Base-by-base conservation (phyloP, 2,329 filamentous ascomycete species). In the Hawksworthiomyces lignivorus region DNA sequence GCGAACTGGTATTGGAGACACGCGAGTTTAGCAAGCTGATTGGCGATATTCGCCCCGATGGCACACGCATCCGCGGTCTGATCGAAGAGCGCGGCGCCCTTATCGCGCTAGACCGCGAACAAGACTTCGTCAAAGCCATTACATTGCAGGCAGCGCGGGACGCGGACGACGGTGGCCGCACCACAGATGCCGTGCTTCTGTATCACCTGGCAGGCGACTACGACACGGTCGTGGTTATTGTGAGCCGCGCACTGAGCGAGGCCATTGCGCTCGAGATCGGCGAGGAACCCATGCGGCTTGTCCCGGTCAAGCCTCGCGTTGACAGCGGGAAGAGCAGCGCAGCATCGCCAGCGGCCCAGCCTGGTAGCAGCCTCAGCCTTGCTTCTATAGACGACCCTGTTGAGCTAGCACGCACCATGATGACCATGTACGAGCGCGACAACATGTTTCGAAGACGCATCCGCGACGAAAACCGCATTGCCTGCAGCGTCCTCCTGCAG, bases 131-230 rank as follows among this genome's bases (percentile, higher is more conserved):
- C 61, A 83, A 82, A 55, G 84, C 83, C n/a, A 90, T 98, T 54
- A 97, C 90, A 2, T 72, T 92, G 32, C 87, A 95, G 61, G 92
- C 92, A 8, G 92, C 92, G 30, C 82, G 84, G 50, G 87, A 89
- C 55, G 92, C 92, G 5, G 90, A 98, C 53, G 90, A 97, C 60
- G 94, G 90, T 54, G 90, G 92, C 29, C 79, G 94, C 37, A 88
- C 84, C 2, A 94, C 90, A 1, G 92, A 98, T 62, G 89, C 94
- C 3, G 90, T 97, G 12, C 73, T 98, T 38, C 72, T 98, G 39
- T 97, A 94, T 61, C 90, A 98, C 61, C 72, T 98, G 32, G 90
- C 92, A 0, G 87, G 87, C 55, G 89, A 98, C 60, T 97, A 94
- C 59, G 88, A 98, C 60, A 88, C 82, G 41, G 94, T 97, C n/a